Evolutionary conservation across 1,139 yeast genomes (phyloP).

Genomic region (Lizanozyma gosingica): DNA sequence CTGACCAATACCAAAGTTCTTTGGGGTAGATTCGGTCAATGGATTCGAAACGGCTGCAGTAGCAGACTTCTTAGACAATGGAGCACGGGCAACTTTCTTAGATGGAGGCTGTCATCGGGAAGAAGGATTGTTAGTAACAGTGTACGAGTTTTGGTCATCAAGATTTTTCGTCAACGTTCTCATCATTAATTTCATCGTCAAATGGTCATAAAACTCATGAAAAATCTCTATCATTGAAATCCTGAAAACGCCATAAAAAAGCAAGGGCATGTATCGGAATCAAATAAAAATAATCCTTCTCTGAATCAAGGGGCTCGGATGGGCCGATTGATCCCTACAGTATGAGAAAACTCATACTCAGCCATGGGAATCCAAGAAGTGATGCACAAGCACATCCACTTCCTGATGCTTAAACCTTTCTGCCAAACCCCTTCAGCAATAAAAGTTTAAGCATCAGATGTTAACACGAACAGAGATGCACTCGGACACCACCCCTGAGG

Average conservation of each 20-base stretch:
- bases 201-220: background rate
- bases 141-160: background rate
- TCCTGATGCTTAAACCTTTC: background rate
- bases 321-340: background rate
- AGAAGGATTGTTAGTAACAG: background rate
- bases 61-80: slow-evolving; percentile 44
- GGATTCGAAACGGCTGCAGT: slow-evolving; percentile 32
- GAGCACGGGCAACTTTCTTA: slow-evolving; percentile 90
- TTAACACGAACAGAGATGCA: background rate
- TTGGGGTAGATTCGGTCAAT: slow-evolving; percentile 78
- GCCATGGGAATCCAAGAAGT: background rate
- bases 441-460: background rate
- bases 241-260: too few species aligned
- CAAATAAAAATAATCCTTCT: background rate
- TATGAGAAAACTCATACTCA: background rate
- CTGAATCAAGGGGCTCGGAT: background rate
- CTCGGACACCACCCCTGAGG: background rate
- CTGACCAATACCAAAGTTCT: slow-evolving; percentile 96
- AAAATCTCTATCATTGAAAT: background rate
- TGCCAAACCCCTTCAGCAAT: background rate
- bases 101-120: slow-evolving; percentile 46
- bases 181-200: background rate
- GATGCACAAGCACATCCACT: background rate
- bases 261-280: too few species aligned
- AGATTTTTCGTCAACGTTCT: background rate